Evolutionary conservation across 192 early-diverging fungal species (phyloP), one percentile per base, ranked within the genome.

Genomic region (Haplosporangium gracile): DNA sequence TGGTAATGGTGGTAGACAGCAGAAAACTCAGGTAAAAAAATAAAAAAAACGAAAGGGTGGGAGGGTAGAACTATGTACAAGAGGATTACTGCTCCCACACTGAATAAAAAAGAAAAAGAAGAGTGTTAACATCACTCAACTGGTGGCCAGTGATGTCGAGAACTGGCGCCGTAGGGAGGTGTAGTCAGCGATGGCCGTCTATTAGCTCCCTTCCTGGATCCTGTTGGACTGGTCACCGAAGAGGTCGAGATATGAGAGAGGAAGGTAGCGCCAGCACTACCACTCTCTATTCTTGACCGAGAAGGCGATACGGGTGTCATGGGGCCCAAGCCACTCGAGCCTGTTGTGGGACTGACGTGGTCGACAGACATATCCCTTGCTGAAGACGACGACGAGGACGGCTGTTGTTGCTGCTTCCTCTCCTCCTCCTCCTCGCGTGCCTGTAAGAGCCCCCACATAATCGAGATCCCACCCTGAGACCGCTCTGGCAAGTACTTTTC

Each of bases 401-500:
- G 26, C 43, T 80, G 53, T 22, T 78, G 82, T 51, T 78, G 71
- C 20, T 75, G 76, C 42, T 68, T 60, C 55, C 55, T 60, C n/a
- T 60, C 73, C 18, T 79, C 73, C 24, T 79, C 83, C 24, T 79
- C 74, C 32, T 86, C 83, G 18, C 79, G 74, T 9, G 78, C 53
- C 70, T 78, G 83, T n/a, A 86, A 63, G 18, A 86, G 74, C 9
- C 63, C 76, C 83, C 83, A 86, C 83, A 86, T 86, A 75, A 86
- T 86, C 26, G 83, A 80, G 38, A 86, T 86, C 0, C 83, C 78
- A 2, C 83, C 83, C 20, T 86, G 83, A 0, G 83, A 86, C 24
- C 83, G 74, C 45, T 86, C 83, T 1, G 83, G 83, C 42, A 85
- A 63, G 29, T 86, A 86, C 74, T 86, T 86, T 77, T 86, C 83